These are phyloP conservation scores for Adiantum capillusveneris DNA, from an alignment of 75 land plant species.

Conservation along the genomic window DNA sequence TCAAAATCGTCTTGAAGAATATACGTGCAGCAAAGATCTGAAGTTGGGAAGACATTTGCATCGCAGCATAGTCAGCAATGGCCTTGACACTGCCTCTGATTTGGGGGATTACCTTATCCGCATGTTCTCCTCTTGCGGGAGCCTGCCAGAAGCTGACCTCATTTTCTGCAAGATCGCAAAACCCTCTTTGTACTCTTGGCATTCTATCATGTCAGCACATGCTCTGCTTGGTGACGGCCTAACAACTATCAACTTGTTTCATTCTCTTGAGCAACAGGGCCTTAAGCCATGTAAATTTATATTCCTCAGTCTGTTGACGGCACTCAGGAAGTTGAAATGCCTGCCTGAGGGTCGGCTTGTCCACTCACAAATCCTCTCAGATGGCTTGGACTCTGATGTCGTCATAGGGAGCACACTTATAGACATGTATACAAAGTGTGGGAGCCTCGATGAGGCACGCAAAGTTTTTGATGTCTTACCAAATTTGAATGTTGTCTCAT, in stretches of 20 bases:
- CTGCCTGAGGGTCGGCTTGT: constrained; percentile 5
- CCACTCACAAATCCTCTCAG: constrained; percentile 7
- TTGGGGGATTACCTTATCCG: constrained; percentile 43
- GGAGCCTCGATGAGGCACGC: constrained; percentile 9
- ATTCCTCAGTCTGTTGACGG: constrained; percentile 35
- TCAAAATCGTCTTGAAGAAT: constrained; percentile 28
- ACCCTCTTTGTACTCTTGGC: constrained; percentile 41
- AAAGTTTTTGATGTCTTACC: constrained; percentile 10
- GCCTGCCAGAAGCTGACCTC: constrained; percentile 31
- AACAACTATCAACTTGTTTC: constrained; percentile 32
- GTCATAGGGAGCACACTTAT: constrained; percentile 10
- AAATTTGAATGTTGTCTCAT: constrained; percentile 10
- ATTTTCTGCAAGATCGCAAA: constrained; percentile 32
- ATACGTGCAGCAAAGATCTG: constrained; percentile 28
- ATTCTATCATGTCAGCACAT: constrained; percentile 50
- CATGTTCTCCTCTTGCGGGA: constrained; percentile 50
- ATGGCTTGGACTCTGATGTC: constrained; percentile 6
- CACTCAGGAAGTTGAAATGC: not conserved
- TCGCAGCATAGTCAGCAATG: constrained; percentile 22
- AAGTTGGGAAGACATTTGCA: constrained; percentile 34
- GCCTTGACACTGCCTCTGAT: constrained; percentile 20
- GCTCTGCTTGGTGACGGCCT: constrained; percentile 29
- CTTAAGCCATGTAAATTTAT: constrained; percentile 39
- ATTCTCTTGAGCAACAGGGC: constrained; percentile 17
- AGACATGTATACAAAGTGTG: constrained; percentile 19